A percentile compares a stretch with the other conserved stretches of the same genome.
Conservation (phyloP, 345 rosid genomes). For the Rhodamnia argentea region DNA sequence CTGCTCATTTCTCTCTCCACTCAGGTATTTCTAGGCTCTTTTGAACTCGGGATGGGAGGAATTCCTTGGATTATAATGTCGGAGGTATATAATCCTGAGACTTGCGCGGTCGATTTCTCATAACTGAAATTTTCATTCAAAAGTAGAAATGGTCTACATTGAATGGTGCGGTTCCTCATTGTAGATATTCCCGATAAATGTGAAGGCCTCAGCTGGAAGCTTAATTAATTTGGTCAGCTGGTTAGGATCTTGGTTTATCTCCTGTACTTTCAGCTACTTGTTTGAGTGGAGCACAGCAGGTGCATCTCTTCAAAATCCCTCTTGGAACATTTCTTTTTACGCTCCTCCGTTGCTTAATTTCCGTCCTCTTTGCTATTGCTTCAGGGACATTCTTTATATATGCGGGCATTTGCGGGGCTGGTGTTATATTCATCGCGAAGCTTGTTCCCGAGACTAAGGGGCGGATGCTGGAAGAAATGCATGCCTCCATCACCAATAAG, state of each 20-base stretch:
- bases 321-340: background rate
- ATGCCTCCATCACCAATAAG: constrained; percentile 14
- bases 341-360: background rate
- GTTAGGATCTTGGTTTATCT: constrained; percentile 11
- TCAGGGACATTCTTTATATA: constrained; percentile 18
- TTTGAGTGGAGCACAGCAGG: constrained; percentile 33
- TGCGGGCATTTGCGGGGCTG: constrained; percentile 7
- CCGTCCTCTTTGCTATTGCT: background rate
- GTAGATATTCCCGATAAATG: constrained; percentile 27
- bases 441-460: constrained; percentile 45
- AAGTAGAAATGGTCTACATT: background rate
- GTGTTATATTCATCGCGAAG: constrained; percentile 27
- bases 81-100: constrained; percentile 23
- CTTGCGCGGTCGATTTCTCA: background rate
- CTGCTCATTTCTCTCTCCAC: background rate
- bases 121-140: background rate
- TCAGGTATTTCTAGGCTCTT: constrained; percentile 35
- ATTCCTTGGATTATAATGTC: constrained; percentile 68
- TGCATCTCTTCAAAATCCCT: background rate
- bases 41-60: constrained; percentile 53
- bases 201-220: constrained; percentile 21
- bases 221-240: constrained; percentile 14
- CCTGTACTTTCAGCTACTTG: constrained; percentile 18
- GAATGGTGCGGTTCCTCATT: background rate
- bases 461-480: constrained; percentile 41